These are phyloP conservation scores for Phylloporus sp. DNA, from an alignment of 768 basidiomycete genomes.

Conservation along the genomic window DNA sequence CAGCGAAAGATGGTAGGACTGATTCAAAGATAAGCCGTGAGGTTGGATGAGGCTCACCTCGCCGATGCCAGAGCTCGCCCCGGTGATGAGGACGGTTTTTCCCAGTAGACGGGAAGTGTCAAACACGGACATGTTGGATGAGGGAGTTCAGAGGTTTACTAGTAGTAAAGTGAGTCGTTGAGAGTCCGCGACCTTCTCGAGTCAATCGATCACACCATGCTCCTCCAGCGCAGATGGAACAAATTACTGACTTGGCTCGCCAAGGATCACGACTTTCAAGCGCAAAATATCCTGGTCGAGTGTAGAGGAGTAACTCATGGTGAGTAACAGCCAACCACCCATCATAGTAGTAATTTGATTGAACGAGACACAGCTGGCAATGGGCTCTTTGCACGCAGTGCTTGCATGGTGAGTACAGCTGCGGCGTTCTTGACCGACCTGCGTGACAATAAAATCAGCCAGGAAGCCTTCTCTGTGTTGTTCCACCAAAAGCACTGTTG, in stretches of 20 bases:
- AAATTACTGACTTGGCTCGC: conserved; percentile 51
- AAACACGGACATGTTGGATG: conserved; percentile 66
- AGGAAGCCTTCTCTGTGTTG: conserved; percentile 54
- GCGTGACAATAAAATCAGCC: conserved; percentile 41
- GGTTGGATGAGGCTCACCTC: conserved; percentile 48
- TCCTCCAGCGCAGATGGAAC: conserved; percentile 35
- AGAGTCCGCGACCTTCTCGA: no score
- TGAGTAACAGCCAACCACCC: conserved; percentile 28
- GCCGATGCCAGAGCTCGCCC: conserved; percentile 87
- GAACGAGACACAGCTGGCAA: conserved; percentile 45
- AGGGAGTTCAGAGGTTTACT: no score
- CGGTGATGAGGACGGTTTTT: conserved; percentile 85
- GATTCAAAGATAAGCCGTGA: no score
- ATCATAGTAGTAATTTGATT: conserved; percentile 5
- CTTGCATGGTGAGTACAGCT: conserved; percentile 36
- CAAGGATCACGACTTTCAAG: conserved; percentile 44
- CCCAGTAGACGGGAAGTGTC: conserved; percentile 73
- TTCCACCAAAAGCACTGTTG: conserved; percentile 68
- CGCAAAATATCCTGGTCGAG: conserved; percentile 43
- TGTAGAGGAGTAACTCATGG: conserved; percentile 47
- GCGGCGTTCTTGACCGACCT: no score
- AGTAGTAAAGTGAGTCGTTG: no score
- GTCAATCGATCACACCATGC: conserved; percentile 1
- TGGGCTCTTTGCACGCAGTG: conserved; percentile 57
- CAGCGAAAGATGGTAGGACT: not conserved